A percentile compares a stretch with the other conserved stretches of the same genome.
These are phyloP conservation scores for Lasiodiplodia gonubiensis DNA, from an alignment of 2,329 filamentous ascomycete genomes.

Conservation along the genomic window DNA sequence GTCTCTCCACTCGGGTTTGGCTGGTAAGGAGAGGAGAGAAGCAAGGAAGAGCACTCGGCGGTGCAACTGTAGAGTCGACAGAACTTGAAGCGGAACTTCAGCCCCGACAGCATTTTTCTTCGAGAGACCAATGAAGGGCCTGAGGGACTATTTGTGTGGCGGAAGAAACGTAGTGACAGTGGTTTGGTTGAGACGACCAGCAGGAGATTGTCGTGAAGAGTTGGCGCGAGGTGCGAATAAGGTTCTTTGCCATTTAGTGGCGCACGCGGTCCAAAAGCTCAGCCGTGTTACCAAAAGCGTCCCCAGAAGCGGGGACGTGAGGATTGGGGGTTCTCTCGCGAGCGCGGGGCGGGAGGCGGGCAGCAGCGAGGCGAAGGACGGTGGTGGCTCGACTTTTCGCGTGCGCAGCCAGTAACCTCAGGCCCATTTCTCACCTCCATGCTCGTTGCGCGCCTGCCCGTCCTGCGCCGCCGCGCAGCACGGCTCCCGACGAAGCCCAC, in stretches of 20 bases:
- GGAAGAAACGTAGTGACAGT: no score
- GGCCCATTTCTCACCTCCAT: conserved; percentile 21
- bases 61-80: no score
- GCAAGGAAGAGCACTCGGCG: no score
- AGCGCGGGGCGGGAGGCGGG: no score
- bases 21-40: no score
- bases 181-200: no score
- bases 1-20: no score
- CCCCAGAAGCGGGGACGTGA: background rate
- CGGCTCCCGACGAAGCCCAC: background rate
- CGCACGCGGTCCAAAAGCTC: background rate
- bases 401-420: background rate
- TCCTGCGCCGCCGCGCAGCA: conserved; percentile 4
- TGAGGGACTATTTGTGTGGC: no score
- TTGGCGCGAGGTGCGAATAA: background rate
- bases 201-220: background rate
- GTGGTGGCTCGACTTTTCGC: background rate
- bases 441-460: conserved; percentile 12
- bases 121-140: no score
- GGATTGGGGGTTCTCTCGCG: background rate
- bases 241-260: background rate
- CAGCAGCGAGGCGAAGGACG: background rate
- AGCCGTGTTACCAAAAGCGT: background rate
- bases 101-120: no score
- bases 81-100: no score